These are phyloP conservation scores for Paracoccidioides lutzii DNA, from an alignment of 2,329 filamentous ascomycete genomes.

Conservation along the genomic window DNA sequence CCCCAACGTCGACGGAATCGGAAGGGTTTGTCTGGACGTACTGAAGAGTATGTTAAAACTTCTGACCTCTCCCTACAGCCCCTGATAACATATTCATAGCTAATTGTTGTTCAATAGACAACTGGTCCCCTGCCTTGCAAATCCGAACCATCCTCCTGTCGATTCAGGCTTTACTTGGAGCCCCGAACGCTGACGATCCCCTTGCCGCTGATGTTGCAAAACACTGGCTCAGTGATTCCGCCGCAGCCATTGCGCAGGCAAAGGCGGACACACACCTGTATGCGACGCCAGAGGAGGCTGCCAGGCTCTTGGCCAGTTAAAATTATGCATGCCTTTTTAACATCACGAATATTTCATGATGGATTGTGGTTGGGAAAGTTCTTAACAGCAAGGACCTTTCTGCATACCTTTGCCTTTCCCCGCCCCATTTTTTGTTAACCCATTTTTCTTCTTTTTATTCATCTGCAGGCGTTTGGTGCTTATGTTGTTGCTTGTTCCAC, in stretches of 20 bases:
- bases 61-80: background rate
- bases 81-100: conserved; percentile 7
- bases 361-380: no score
- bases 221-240: conserved; percentile 94
- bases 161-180: conserved; percentile 90
- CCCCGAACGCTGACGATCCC: conserved; percentile 96
- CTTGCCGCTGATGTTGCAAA: conserved; percentile 95
- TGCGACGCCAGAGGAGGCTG: conserved; percentile 32
- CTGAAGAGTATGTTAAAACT: conserved; percentile 63
- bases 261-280: conserved; percentile 83
- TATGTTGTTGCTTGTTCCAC: no score
- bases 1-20: conserved; percentile 95
- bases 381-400: no score
- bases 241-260: conserved; percentile 80
- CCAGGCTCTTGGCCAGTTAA: no score
- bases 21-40: conserved; percentile 92
- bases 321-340: no score
- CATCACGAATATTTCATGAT: no score
- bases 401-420: no score
- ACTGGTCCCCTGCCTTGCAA: conserved; percentile 96
- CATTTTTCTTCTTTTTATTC: no score
- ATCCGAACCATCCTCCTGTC: conserved; percentile 98
- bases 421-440: no score
- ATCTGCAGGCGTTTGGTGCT: no score
- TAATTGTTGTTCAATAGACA: conserved; percentile 46